phyloP scores from a whole-genome alignment of 495 filamentous ascomycete genomes.

The Xylaria nigripes region DNA sequence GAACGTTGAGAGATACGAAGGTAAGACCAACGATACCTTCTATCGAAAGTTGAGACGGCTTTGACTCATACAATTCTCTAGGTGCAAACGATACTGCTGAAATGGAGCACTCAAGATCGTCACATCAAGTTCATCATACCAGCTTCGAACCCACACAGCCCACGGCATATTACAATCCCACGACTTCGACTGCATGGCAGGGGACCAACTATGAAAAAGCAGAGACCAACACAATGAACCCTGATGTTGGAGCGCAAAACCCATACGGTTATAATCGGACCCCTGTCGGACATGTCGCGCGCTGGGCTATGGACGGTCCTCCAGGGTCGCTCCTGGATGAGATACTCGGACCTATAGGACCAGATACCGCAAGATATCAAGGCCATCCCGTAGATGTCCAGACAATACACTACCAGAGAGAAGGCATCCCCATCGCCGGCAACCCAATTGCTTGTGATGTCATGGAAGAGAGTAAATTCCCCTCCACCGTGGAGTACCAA shows the following conservation, averaged over 20 bases:
- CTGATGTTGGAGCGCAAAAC: neutral
- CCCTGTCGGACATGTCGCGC: neutral
- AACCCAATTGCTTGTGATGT: neutral
- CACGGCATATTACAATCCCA: no score
- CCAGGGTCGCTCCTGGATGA: neutral
- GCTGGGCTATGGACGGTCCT: constrained; percentile 11
- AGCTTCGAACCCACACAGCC: no score
- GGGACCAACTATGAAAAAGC: neutral
- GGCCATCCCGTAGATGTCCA: constrained; percentile 15
- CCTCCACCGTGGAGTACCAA: constrained; percentile 7
- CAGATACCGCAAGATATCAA: neutral
- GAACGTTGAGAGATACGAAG: neutral
- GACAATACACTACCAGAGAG: neutral
- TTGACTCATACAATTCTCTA: neutral
- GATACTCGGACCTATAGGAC: neutral
- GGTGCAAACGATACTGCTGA: neutral
- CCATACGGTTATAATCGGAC: neutral
- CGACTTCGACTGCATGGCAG: no score
- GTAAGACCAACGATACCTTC: neutral
- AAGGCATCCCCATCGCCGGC: constrained; percentile 1
- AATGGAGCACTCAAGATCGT: neutral
- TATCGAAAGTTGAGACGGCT: neutral
- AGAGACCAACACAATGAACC: no score
- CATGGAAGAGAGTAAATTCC: neutral
- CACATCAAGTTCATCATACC: neutral